These are phyloP conservation scores for Podospora appendiculata DNA, from an alignment of 495 filamentous ascomycete genomes.

Conservation along the genomic window DNA sequence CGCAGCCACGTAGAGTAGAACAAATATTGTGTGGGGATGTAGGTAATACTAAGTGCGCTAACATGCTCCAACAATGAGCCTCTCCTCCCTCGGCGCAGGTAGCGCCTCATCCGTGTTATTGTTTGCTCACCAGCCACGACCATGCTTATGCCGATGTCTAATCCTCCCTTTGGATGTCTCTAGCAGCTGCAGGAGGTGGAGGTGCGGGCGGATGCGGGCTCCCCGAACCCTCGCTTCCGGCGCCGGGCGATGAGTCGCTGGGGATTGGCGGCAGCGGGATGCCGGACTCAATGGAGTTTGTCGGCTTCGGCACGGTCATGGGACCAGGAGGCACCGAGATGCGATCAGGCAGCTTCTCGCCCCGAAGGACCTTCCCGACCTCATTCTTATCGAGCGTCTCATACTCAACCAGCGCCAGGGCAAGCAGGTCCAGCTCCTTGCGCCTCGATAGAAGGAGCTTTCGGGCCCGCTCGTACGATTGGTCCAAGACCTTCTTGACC, in stretches of 20 bases:
- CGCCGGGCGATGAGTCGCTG: not conserved
- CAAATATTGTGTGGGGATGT: too few species aligned
- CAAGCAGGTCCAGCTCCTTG: slow-evolving; percentile 77
- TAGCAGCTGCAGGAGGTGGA: slow-evolving; percentile 12
- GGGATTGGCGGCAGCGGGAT: slow-evolving; percentile 13
- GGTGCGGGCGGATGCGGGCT: slow-evolving; percentile 14
- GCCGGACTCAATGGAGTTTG: slow-evolving; percentile 14
- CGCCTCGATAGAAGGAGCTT: slow-evolving; percentile 62
- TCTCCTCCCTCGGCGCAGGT: too few species aligned
- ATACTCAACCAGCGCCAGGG: slow-evolving; percentile 86
- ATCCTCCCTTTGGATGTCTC: not conserved
- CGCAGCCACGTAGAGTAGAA: too few species aligned
- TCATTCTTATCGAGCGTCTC: slow-evolving; percentile 84
- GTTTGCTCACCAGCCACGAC: too few species aligned
- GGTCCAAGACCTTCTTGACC: slow-evolving; percentile 77
- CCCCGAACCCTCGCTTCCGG: slow-evolving; percentile 2
- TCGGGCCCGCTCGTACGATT: slow-evolving; percentile 65
- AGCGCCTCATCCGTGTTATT: too few species aligned
- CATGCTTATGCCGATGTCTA: not conserved
- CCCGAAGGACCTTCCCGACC: slow-evolving; percentile 77
- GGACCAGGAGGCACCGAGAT: slow-evolving; percentile 38
- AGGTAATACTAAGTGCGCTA: too few species aligned
- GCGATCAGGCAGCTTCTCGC: slow-evolving; percentile 64
- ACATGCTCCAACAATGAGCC: too few species aligned
- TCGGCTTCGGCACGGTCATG: slow-evolving; percentile 38